phyloP scores from a whole-genome alignment of 306 rosid species.

The Castanea sativa region DNA sequence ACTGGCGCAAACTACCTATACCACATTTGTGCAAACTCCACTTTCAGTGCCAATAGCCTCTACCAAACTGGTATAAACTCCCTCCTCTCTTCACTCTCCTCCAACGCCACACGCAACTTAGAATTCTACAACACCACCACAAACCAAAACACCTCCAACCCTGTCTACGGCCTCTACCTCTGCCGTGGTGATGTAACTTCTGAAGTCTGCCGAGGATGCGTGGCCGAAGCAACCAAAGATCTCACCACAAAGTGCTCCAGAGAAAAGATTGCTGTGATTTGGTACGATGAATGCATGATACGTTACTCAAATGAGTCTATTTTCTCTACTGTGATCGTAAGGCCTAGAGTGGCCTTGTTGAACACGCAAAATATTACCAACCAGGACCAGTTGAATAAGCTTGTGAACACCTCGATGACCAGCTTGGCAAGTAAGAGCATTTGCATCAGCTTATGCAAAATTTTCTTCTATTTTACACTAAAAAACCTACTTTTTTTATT shows the following conservation, averaged over 20 bases:
- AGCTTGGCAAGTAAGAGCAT: not conserved
- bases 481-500: too few relatives aligned
- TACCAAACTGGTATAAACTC: constrained; percentile 29
- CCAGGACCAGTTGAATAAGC: not conserved
- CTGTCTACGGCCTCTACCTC: constrained; percentile 36
- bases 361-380: not conserved
- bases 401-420: not conserved
- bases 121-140: constrained; percentile 19
- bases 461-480: too few relatives aligned
- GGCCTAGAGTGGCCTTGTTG: rapidly evolving
- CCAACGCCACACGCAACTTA: constrained; percentile 34
- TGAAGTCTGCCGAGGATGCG: constrained; percentile 23
- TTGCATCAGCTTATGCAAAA: too few relatives aligned
- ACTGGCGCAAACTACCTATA: too few relatives aligned
- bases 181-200: too few relatives aligned
- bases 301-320: constrained; percentile 27
- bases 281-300: constrained; percentile 32
- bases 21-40: not conserved
- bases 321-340: not conserved
- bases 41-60: constrained; percentile 34
- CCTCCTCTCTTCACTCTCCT: constrained; percentile 43
- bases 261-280: constrained; percentile 3
- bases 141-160: not conserved
- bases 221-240: not conserved
- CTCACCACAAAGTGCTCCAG: not conserved